These are phyloP conservation scores for Sugiyamaella sp. DNA, from an alignment of 1,139 yeast species.

Conservation along the genomic window DNA sequence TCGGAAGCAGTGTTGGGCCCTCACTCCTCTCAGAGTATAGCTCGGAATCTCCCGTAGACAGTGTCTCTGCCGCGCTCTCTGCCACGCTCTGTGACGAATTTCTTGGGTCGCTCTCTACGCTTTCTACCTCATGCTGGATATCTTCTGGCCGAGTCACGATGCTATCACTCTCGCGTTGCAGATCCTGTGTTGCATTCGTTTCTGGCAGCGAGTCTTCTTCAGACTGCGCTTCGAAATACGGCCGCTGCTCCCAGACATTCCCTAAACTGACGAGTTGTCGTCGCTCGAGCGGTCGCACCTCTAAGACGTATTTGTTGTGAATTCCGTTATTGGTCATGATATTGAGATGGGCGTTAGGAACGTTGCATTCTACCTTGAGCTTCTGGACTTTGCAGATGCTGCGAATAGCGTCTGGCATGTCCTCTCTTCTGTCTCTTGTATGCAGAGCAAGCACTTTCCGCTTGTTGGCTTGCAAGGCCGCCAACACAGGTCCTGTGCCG, in stretches of 20 bases:
- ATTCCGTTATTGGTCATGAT: constrained; percentile 67
- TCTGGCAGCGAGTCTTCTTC: neutral
- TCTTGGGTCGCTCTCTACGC: too few species aligned
- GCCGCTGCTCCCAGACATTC: constrained; percentile 39
- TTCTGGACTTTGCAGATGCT: constrained; percentile 52
- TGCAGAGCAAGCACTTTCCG: constrained; percentile 58
- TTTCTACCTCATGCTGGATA: neutral
- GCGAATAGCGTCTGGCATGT: constrained; percentile 43
- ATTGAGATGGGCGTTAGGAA: constrained; percentile 61
- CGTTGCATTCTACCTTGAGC: constrained; percentile 49
- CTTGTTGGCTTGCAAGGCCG: constrained; percentile 63
- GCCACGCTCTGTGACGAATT: neutral
- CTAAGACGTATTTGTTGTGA: constrained; percentile 80
- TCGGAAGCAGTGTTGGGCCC: neutral
- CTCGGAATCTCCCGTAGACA: neutral
- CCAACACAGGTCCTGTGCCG: constrained; percentile 75
- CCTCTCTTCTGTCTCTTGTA: constrained; percentile 42
- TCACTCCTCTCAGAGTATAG: neutral
- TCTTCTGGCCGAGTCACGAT: too few species aligned
- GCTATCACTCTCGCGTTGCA: too few species aligned
- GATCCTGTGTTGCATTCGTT: neutral
- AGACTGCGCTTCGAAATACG: neutral
- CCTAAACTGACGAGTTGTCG: constrained; percentile 31
- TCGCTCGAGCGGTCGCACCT: constrained; percentile 60
- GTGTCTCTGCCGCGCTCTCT: neutral